Evolutionary conservation across 2,329 filamentous ascomycete species (phyloP).

Genomic region (Pseudocercospora fuligena): DNA sequence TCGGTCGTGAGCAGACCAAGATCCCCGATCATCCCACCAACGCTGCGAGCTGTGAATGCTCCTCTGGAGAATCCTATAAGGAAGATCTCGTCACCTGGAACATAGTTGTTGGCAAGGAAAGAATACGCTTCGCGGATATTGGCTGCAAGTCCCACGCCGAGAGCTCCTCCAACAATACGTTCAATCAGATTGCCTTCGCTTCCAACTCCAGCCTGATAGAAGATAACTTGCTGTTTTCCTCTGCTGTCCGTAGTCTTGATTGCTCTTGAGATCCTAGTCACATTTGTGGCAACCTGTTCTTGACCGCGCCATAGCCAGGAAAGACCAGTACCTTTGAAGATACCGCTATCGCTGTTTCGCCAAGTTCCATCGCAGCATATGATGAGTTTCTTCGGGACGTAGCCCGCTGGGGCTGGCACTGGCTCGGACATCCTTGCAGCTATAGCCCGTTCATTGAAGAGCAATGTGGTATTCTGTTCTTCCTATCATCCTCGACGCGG

Average conservation of each 20-base stretch:
- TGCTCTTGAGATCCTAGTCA: constrained; percentile 42
- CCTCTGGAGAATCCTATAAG: constrained; percentile 53
- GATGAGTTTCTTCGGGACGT: constrained; percentile 31
- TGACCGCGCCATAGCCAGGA: constrained; percentile 22
- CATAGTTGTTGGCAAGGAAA: constrained; percentile 66
- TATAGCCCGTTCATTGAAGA: background rate
- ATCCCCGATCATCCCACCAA: constrained; percentile 51
- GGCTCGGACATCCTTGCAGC: too few relatives aligned
- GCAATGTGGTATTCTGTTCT: too few relatives aligned
- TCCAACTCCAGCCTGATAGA: constrained; percentile 44
- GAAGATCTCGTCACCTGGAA: constrained; percentile 43
- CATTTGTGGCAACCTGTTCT: constrained; percentile 39
- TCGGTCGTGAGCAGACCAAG: constrained; percentile 47
- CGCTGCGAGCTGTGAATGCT: constrained; percentile 49
- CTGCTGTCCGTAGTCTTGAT: constrained; percentile 38
- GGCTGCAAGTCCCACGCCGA: constrained; percentile 41
- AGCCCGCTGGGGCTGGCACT: background rate
- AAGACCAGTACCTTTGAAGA: constrained; percentile 26
- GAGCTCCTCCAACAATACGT: constrained; percentile 39
- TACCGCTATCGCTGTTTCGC: constrained; percentile 35
- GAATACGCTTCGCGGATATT: constrained; percentile 66
- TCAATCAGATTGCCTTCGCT: constrained; percentile 40
- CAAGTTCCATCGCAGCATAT: constrained; percentile 37
- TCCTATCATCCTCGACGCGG: too few relatives aligned
- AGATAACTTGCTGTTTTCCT: constrained; percentile 43